phyloP scores from a whole-genome alignment of 176 grass and related monocot genomes.

The Triticum aestivum region DNA sequence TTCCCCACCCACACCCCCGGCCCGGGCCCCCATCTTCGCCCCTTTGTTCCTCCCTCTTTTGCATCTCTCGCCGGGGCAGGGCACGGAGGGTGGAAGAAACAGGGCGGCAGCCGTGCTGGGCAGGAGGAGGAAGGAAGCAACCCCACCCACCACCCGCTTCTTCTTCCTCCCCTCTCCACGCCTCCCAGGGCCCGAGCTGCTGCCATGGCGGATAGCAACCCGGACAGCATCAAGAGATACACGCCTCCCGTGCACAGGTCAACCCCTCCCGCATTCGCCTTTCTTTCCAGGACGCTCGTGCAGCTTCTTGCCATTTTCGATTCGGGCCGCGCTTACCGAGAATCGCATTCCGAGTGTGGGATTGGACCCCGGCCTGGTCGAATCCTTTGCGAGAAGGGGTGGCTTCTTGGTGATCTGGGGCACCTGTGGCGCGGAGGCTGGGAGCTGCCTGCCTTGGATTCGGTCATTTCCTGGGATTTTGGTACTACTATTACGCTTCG shows the following conservation, averaged over 20 bases:
- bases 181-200: neutral
- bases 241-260: slow-evolving; percentile 52
- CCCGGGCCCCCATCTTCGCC: neutral
- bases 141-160: slow-evolving; percentile 11
- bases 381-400: neutral
- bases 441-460: slow-evolving; percentile 17
- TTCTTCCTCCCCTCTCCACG: neutral
- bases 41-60: neutral
- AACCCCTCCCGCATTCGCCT: neutral
- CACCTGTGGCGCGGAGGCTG: neutral
- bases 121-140: slow-evolving; percentile 19
- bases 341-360: neutral
- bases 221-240: slow-evolving; percentile 52
- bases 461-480: neutral
- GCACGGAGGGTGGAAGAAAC: neutral
- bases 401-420: slow-evolving; percentile 6
- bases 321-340: neutral
- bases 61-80: neutral
- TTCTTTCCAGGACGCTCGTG: neutral
- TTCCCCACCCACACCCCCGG: slow-evolving; percentile 12
- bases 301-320: neutral
- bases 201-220: slow-evolving; percentile 42
- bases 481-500: neutral
- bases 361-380: neutral
- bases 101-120: neutral